Evolutionary conservation across 148 eudicot genomes (phyloP), one percentile per base, ranked within the genome.

Genomic region (Salicornia ramosissima): DNA sequence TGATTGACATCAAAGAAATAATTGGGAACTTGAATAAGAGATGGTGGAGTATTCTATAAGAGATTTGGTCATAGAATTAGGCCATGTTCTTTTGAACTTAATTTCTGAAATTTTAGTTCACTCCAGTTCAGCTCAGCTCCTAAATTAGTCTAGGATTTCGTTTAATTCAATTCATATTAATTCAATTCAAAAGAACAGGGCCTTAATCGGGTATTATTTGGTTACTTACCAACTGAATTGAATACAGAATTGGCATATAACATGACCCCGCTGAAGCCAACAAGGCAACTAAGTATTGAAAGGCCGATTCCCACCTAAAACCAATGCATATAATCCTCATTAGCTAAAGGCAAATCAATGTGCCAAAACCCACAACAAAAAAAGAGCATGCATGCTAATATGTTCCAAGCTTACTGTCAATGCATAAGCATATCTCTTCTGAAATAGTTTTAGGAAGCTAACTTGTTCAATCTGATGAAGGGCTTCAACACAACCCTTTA

Each of bases 241-340:
- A 82, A 78, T 51, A 67, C 62, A 22, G 80, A 75, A 34, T 70
- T 64, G 29, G 78, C 77, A 66, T 79, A 82, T 28, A 24, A 67
- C 21, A 77, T 2, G 45, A 82, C 40, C 64, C 78, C 85, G n/a
- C 64, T 67, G 16, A 57, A 3, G 42, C 83, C 82, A 21, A 31
- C 66, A 40, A 82, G 61, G 62, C 52, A 24, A 10, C 30, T 0
- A 40, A 82, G 69, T 54, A 67, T 46, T 52, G 76, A 54, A 19
- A 82, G 64, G 33, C 83, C 83, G 47, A 79, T 36, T 16, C 78
- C 83, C 18, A 82, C 79, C 85, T 82, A 49, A 13, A 75, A 9
- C 28, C 19, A 51, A 39, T 3, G 28, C 40, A n/a, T 2, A 53
- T 33, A 30, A 51, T 36, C 24, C 45, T n/a, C 3, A 6, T 34